phyloP scores from a whole-genome alignment of 306 rosid genomes.

The Malus sieversii region DNA sequence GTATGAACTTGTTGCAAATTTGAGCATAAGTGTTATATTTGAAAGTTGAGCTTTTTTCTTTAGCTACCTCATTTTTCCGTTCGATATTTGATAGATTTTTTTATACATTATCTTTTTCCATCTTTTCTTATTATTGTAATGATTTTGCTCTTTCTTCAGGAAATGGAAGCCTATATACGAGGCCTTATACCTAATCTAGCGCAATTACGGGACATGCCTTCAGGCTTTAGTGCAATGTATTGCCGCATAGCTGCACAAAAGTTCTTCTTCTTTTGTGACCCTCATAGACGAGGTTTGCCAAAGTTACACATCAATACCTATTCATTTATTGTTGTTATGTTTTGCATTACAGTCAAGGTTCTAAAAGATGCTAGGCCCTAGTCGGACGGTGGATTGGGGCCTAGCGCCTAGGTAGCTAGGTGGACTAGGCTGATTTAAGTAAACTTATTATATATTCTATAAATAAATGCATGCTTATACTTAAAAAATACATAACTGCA shows the following conservation, averaged over 20 bases:
- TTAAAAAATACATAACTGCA: no score
- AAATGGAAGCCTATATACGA: constrained; percentile 86
- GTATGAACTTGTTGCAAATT: constrained; percentile 43
- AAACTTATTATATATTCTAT: no score
- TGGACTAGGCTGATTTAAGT: no score
- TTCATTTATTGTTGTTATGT: neutral
- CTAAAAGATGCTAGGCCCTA: no score
- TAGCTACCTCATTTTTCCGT: neutral
- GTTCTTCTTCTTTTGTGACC: constrained; percentile 97
- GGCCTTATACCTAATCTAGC: constrained; percentile 98
- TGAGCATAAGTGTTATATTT: constrained; percentile 6
- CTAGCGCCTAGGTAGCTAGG: no score
- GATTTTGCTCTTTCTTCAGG: constrained; percentile 37
- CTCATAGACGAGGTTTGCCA: constrained; percentile 90
- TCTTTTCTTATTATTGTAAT: constrained; percentile 1
- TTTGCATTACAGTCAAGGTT: neutral
- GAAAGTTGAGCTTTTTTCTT: neutral
- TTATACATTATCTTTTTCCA: neutral
- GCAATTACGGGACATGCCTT: constrained; percentile 77
- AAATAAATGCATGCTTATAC: no score
- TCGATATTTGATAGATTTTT: neutral
- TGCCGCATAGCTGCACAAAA: constrained; percentile 96
- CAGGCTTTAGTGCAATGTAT: constrained; percentile 64
- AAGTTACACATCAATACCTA: neutral
- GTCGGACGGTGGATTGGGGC: no score